Evolutionary conservation across 2,329 filamentous ascomycete species (phyloP).

Genomic region (Ilyonectria sp.): DNA sequence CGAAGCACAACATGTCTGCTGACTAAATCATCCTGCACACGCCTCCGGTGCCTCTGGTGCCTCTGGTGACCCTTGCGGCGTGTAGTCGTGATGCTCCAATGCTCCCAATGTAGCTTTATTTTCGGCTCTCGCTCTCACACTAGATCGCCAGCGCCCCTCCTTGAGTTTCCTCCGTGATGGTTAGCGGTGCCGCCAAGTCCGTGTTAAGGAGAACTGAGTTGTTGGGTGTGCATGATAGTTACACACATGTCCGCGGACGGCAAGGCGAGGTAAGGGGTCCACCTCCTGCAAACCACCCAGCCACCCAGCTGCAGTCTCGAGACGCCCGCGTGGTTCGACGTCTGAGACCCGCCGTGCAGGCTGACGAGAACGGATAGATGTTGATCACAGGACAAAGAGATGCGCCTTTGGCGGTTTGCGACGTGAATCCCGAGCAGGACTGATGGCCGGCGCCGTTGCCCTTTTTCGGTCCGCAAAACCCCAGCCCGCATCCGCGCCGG

Average conservation of each 20-base stretch:
- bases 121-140: constrained; percentile 9
- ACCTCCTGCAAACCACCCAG: constrained; percentile 18
- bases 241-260: neutral
- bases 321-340: constrained; percentile 19
- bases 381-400: constrained; percentile 8
- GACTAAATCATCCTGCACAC: constrained; percentile 17
- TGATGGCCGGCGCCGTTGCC: neutral
- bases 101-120: constrained; percentile 1
- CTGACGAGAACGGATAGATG: constrained; percentile 1
- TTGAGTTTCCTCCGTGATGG: constrained; percentile 4
- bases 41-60: neutral
- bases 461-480: neutral
- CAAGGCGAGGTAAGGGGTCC: constrained; percentile 3
- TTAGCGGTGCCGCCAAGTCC: constrained; percentile 8
- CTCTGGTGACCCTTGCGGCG: neutral
- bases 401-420: neutral
- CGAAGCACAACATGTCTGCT: constrained; percentile 14
- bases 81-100: neutral
- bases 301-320: constrained; percentile 19
- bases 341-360: constrained; percentile 5
- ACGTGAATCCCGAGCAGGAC: neutral
- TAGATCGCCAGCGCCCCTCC: neutral
- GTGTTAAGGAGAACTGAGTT: neutral
- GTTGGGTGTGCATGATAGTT: neutral
- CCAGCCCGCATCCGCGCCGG: neutral